Conservation (phyloP, 495 filamentous ascomycete genomes). For the Thozetella sp. region DNA sequence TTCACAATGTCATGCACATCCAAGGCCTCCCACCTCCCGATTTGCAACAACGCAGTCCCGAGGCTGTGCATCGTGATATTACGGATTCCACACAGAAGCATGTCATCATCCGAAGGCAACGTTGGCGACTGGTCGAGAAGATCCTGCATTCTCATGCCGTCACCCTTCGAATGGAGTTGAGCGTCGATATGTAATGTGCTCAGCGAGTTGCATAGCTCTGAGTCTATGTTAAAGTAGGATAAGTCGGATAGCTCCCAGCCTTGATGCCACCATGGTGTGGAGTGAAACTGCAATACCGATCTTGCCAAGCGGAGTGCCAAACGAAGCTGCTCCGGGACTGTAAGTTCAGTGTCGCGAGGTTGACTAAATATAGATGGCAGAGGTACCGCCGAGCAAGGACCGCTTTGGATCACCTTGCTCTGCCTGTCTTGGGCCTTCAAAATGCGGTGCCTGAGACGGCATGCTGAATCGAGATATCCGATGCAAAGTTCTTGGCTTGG, state of each 20-base stretch:
- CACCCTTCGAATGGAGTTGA: neutral
- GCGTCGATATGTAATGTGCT: constrained; percentile 6
- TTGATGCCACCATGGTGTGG: constrained; percentile 5
- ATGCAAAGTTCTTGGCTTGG: neutral
- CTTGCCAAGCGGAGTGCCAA: constrained; percentile 1
- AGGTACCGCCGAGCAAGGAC: neutral
- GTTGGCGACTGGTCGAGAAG: too few species aligned
- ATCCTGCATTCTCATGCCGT: too few species aligned
- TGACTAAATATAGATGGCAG: neutral
- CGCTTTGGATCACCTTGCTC: constrained; percentile 3
- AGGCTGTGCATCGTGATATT: constrained; percentile 8
- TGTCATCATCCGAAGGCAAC: constrained; percentile 1
- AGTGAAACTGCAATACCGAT: constrained; percentile 6
- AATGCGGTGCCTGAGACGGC: constrained; percentile 1
- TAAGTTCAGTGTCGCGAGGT: neutral
- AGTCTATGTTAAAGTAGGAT: constrained; percentile 7
- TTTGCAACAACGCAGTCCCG: constrained; percentile 13
- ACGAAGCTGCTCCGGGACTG: constrained; percentile 3
- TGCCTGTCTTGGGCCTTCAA: neutral
- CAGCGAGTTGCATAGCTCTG: constrained; percentile 1
- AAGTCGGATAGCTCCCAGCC: constrained; percentile 7
- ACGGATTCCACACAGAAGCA: constrained; percentile 3
- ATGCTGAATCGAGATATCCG: constrained; percentile 2
- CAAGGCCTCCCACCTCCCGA: constrained; percentile 12
- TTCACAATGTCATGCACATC: constrained; percentile 9